Evolutionary conservation across 306 rosid genomes (phyloP), one percentile per base, ranked within the genome.

Genomic region (Cercis canadensis): DNA sequence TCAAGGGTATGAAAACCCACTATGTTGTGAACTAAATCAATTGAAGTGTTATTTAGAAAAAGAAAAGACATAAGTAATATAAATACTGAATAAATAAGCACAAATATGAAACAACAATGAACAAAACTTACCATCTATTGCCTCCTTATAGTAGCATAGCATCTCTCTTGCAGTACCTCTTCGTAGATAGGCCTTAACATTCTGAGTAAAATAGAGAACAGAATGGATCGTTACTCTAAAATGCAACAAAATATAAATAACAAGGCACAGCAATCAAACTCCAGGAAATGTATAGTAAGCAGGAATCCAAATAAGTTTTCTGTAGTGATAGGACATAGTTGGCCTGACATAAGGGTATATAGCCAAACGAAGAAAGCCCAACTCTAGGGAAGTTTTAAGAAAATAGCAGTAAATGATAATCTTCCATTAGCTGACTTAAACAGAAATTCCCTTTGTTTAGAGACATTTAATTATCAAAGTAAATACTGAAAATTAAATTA

Each of bases 161-260:
- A 89, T 85, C 84, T 95, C 99, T 75, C 97, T 83, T 15, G 99
- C 92, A 18, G 92, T 85, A 54, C 96, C 99, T 87, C 99, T 87
- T 21, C 99, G 91, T 34, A 89, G 85, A 82, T 84, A 87, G 62
- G 99, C 96, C 69, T 95, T 95, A 77, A 95, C 92, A 80, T 86
- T 89, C 99, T 95, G 87, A 39, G 76, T 57, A 81, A 81, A 59
- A 62, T 53, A 72, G 8, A 57, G 53, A 58, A 56, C 57, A 75
- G 11, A 10, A 56, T 41, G 16, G 62, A 53, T 43, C 43, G 54
- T 62, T 63, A 53, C 8, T 15, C 15, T 36, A 56, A 66, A 34
- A 63, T 76, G 60, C 55, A 39, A 46, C 10, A 37, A 5, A 2
- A 37, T 37, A 37, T 37, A 8, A 24, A 24, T 24, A 24, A 24